phyloP scores from a whole-genome alignment of 306 rosid genomes.

The Notholithocarpus densiflorus region DNA sequence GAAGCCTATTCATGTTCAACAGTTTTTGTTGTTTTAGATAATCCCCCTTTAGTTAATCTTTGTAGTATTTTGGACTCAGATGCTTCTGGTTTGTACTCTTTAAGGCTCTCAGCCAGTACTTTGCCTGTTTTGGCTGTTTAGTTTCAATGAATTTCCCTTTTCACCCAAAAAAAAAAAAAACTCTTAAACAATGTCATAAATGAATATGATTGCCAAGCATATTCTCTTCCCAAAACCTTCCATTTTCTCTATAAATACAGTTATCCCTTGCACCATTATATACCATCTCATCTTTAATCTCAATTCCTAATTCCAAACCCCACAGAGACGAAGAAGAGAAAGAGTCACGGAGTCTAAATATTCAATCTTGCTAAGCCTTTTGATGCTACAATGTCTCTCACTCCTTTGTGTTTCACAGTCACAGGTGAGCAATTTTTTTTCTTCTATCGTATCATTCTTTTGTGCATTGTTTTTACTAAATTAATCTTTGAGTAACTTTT shows the following conservation, averaged over 20 bases:
- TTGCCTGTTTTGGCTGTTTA: too few relatives aligned
- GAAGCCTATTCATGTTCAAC: too few relatives aligned
- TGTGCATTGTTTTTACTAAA: not conserved
- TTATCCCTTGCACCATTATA: not conserved
- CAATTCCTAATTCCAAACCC: not conserved
- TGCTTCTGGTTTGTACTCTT: too few relatives aligned
- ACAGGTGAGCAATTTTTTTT: conserved; percentile 40
- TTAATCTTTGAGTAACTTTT: not conserved
- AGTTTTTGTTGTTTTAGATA: too few relatives aligned
- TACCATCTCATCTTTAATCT: too few relatives aligned
- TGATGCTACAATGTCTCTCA: conserved; percentile 43
- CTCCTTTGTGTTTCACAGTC: conserved; percentile 35
- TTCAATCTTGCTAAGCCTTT: conserved; percentile 32
- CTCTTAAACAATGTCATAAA: too few relatives aligned
- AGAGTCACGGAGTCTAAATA: conserved; percentile 25
- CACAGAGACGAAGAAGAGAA: not conserved
- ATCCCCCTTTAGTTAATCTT: too few relatives aligned
- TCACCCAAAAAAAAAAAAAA: too few relatives aligned
- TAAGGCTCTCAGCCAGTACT: too few relatives aligned
- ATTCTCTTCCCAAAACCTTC: not conserved
- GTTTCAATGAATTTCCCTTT: too few relatives aligned
- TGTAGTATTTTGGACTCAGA: too few relatives aligned
- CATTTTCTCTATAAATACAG: not conserved
- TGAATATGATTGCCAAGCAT: not conserved
- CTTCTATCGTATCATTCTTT: not conserved